Evolutionary conservation across 2,329 filamentous ascomycete species (phyloP), one percentile per base, ranked within the genome.

Genomic region (Clarireedia hainanense): DNA sequence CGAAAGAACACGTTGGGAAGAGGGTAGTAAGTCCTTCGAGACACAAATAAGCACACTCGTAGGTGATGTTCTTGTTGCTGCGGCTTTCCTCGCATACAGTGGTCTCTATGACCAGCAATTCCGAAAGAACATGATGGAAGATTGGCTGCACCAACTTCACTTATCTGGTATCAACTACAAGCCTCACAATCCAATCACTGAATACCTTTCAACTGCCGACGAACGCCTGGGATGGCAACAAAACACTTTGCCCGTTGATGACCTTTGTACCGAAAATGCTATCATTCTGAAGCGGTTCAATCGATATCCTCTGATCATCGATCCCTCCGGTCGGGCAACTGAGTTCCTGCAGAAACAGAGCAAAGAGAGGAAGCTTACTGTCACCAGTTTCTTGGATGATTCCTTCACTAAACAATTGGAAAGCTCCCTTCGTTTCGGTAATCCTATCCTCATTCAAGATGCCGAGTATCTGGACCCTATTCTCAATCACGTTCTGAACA

Each of bases 201-300:
- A 99, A 70, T 99, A 96, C 67, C 79, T 99, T 15, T 99, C 95
- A 5, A 96, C 90, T 24, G 92, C 95, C 4, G 95, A 99, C 70
- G 91, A 99, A 74, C 84, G 94, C 60, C 80, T 99, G 36, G 83
- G 88, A 61, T 99, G 94, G 94, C 95, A 99, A 74, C 87, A 91
- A 65, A 89, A 99, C 69, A 86, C 86, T 15, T 76, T 99, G 50
- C 94, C 95, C 2, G 92, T 96, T 4, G 94, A 99, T 69, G 94
- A 99, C 68, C 81, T 99, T 42, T 99, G 94, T 78, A 99, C 94
- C 0, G 94, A 99, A 73, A 99, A 99, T 68, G 94, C 95, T 46
- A 96, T 99, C 67, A 87, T 99, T 63, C 81, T 99, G 59, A 91
- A 97, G 76, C 86, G 94, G 57, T 99, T 96, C 84, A 99, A 99